These are phyloP conservation scores for Sugiyamaella pinicola DNA, from an alignment of 1,139 yeast species.

Conservation along the genomic window DNA sequence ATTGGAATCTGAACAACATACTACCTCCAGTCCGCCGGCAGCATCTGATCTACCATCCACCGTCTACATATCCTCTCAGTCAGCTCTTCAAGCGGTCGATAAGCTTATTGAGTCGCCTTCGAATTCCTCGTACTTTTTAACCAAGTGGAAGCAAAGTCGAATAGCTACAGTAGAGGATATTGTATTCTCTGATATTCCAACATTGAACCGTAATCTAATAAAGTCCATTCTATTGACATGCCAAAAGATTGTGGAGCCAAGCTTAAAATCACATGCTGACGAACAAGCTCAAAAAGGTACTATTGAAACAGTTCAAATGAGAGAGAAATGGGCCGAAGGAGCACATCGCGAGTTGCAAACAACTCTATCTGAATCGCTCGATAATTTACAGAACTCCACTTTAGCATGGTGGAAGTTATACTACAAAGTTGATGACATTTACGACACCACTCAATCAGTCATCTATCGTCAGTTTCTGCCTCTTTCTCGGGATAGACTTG, in stretches of 20 bases:
- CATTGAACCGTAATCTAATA: slow-evolving; percentile 29
- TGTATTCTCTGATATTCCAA: slow-evolving; percentile 28
- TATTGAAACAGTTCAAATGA: slow-evolving; percentile 29
- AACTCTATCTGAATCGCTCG: slow-evolving; percentile 35
- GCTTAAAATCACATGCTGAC: slow-evolving; percentile 19
- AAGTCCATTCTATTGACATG: slow-evolving; percentile 37
- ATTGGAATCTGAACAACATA: slow-evolving; percentile 13
- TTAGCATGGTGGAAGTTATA: slow-evolving; percentile 47
- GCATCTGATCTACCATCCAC: slow-evolving; percentile 16
- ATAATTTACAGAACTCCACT: slow-evolving; percentile 27
- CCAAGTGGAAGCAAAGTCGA: slow-evolving; percentile 33
- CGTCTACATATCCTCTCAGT: slow-evolving; percentile 29
- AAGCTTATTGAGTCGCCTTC: slow-evolving; percentile 37
- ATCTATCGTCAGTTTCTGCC: slow-evolving; percentile 37
- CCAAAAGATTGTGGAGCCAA: slow-evolving; percentile 31
- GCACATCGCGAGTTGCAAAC: slow-evolving; percentile 47
- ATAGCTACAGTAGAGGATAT: slow-evolving; percentile 32
- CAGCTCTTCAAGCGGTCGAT: slow-evolving; percentile 36
- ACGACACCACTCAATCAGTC: slow-evolving; percentile 31
- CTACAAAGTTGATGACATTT: slow-evolving; percentile 44
- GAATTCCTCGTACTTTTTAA: slow-evolving; percentile 36
- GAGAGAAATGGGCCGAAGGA: slow-evolving; percentile 41
- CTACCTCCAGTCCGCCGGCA: slow-evolving; percentile 10
- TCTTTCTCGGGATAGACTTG: slow-evolving; percentile 35
- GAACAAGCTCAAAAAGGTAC: slow-evolving; percentile 27